These are phyloP conservation scores for Jacaranda copaia DNA, from an alignment of 257 asterid species.

Conservation along the genomic window DNA sequence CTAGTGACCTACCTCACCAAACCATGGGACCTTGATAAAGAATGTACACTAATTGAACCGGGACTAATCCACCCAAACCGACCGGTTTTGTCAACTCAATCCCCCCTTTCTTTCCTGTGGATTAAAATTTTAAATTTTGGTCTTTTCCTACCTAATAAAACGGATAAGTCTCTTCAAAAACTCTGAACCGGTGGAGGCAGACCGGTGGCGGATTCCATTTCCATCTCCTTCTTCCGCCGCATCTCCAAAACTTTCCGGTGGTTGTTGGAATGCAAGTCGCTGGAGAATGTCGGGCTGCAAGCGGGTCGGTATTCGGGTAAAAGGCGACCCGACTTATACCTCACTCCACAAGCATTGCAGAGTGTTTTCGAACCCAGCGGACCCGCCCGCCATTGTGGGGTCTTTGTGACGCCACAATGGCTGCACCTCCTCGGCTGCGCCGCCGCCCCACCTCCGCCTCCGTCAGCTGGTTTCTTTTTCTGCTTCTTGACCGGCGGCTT, in stretches of 20 bases:
- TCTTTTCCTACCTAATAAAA: slow-evolving; percentile 20
- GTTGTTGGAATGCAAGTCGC: slow-evolving; percentile 77
- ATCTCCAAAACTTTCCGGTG: slow-evolving; percentile 95
- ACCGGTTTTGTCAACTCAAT: slow-evolving; percentile 34
- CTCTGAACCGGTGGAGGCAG: slow-evolving; percentile 59
- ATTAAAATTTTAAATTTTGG: neutral
- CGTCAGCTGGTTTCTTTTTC: slow-evolving; percentile 40
- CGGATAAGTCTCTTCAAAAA: slow-evolving; percentile 49
- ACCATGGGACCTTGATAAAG: slow-evolving; percentile 54
- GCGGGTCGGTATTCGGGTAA: slow-evolving; percentile 96
- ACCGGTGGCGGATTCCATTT: slow-evolving; percentile 28
- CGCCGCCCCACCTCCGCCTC: slow-evolving; percentile 41
- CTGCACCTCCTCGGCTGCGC: slow-evolving; percentile 81
- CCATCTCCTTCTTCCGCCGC: slow-evolving; percentile 74
- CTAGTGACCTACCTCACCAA: slow-evolving; percentile 63
- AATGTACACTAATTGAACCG: slow-evolving; percentile 63
- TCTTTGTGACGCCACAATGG: slow-evolving; percentile 92
- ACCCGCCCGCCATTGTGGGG: slow-evolving; percentile 99
- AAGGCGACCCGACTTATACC: slow-evolving; percentile 90
- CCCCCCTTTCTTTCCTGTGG: neutral
- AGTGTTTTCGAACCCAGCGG: slow-evolving; percentile 93
- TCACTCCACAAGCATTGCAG: slow-evolving; percentile 94
- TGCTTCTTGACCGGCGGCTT: slow-evolving; percentile 47
- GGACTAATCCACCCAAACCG: slow-evolving; percentile 29
- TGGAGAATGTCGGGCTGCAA: slow-evolving; percentile 88